Conservation (phyloP, 352 stramenopile species). For the Pythium utonaiense region DNA sequence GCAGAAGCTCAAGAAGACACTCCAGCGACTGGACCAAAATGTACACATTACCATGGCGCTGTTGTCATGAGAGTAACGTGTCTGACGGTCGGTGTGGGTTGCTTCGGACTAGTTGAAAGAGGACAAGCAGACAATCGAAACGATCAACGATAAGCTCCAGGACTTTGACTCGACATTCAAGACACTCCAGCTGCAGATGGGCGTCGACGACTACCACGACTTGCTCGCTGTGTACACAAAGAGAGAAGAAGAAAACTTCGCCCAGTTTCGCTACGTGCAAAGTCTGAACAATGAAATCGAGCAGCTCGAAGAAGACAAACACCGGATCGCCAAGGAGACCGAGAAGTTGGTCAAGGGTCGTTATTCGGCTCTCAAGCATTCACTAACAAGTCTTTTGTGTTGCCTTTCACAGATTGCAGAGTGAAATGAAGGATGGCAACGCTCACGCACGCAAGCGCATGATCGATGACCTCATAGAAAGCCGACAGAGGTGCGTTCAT, state of each 20-base stretch:
- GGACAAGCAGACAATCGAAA: conserved; percentile 65
- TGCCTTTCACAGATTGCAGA: conserved; percentile 33
- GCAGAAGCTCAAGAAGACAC: conserved; percentile 58
- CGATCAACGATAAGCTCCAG: conserved; percentile 66
- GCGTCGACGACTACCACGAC: conserved; percentile 58
- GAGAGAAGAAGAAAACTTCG: conserved; percentile 80
- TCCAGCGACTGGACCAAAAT: conserved; percentile 57
- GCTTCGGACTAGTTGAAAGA: conserved; percentile 45
- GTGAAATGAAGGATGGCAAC: conserved; percentile 62
- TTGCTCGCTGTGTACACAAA: conserved; percentile 57
- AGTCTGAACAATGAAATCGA: conserved; percentile 77
- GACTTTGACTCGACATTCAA: conserved; percentile 72
- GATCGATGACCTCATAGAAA: conserved; percentile 70
- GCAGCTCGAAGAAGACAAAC: conserved; percentile 80
- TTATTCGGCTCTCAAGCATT: not conserved
- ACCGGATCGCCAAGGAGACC: conserved; percentile 47
- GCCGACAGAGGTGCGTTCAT: conserved; percentile 50
- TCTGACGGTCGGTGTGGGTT: not conserved
- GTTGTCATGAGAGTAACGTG: not conserved
- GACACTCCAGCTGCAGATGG: conserved; percentile 59
- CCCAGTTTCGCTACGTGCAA: conserved; percentile 76
- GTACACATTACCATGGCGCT: conserved; percentile 19
- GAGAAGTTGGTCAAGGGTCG: conserved; percentile 36
- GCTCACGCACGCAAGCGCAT: conserved; percentile 64
- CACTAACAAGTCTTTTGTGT: not conserved